These are phyloP conservation scores for Aureobasidium sp. DNA, from an alignment of 2,329 filamentous ascomycete species.

Conservation along the genomic window DNA sequence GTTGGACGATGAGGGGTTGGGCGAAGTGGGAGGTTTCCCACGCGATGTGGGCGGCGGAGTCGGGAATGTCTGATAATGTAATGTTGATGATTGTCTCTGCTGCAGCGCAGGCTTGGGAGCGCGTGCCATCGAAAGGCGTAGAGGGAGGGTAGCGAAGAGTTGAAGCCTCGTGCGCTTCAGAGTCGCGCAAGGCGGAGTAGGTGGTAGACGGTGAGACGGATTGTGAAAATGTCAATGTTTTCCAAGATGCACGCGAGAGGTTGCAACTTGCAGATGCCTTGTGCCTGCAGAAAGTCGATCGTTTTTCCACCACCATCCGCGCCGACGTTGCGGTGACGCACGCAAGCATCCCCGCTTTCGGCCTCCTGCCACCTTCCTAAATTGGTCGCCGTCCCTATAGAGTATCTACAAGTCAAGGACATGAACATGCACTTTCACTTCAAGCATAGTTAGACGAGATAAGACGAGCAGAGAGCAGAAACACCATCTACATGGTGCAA, in stretches of 20 bases:
- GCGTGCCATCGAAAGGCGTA: constrained; percentile 1
- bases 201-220: background rate
- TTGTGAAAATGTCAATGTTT: background rate
- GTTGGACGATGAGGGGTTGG: constrained; percentile 13
- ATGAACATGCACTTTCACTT: too few species aligned
- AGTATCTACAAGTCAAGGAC: too few species aligned
- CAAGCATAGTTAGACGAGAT: background rate
- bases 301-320: background rate
- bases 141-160: background rate
- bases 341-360: background rate
- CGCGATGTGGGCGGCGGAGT: constrained; percentile 52
- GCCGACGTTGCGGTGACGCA: background rate
- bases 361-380: background rate
- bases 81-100: constrained; percentile 37
- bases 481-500: background rate
- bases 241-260: background rate
- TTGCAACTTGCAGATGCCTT: background rate
- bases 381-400: background rate
- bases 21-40: constrained; percentile 44
- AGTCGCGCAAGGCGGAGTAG: background rate
- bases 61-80: constrained; percentile 76
- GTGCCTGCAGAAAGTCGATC: constrained; percentile 2
- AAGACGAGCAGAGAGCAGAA: background rate
- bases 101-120: constrained; percentile 6
- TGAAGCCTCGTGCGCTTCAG: background rate